A percentile compares a stretch with the other conserved stretches of the same genome.
phyloP scores from a whole-genome alignment of 1,139 yeast species.

The Arxiozyma bovina region DNA sequence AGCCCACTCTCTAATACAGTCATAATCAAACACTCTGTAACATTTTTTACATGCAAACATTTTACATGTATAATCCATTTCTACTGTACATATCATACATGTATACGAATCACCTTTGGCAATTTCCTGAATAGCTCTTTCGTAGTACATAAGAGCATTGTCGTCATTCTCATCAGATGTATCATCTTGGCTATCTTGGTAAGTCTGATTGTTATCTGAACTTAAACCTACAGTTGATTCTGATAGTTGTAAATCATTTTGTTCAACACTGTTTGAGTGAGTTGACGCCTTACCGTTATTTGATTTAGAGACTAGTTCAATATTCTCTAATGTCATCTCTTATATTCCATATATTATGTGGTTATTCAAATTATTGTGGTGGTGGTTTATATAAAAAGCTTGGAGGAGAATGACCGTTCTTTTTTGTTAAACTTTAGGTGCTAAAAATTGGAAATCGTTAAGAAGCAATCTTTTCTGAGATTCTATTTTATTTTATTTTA shows the following conservation, averaged over 20 bases:
- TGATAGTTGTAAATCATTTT: background rate
- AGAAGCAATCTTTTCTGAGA: too few species aligned
- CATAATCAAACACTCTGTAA: conserved; percentile 70
- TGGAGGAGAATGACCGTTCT: too few species aligned
- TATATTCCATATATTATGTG: background rate
- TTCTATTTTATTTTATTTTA: too few species aligned
- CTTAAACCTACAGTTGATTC: background rate
- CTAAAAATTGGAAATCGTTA: too few species aligned
- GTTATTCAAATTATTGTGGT: too few species aligned
- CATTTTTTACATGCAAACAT: conserved; percentile 72
- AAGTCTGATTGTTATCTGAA: too few species aligned
- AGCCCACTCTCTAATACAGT: conserved; percentile 80
- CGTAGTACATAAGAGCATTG: conserved; percentile 25
- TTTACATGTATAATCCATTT: conserved; percentile 55
- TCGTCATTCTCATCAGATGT: conserved; percentile 6
- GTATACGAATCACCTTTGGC: conserved; percentile 60
- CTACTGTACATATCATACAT: conserved; percentile 80
- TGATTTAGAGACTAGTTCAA: background rate
- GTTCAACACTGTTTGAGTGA: background rate
- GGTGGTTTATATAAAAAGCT: too few species aligned
- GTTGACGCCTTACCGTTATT: background rate
- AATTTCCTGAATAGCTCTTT: conserved; percentile 27
- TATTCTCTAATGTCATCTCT: background rate
- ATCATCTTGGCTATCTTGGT: background rate
- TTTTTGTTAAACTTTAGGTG: too few species aligned